phyloP scores from a whole-genome alignment of 148 eudicot genomes.

The Vaccinium macrocarpon region DNA sequence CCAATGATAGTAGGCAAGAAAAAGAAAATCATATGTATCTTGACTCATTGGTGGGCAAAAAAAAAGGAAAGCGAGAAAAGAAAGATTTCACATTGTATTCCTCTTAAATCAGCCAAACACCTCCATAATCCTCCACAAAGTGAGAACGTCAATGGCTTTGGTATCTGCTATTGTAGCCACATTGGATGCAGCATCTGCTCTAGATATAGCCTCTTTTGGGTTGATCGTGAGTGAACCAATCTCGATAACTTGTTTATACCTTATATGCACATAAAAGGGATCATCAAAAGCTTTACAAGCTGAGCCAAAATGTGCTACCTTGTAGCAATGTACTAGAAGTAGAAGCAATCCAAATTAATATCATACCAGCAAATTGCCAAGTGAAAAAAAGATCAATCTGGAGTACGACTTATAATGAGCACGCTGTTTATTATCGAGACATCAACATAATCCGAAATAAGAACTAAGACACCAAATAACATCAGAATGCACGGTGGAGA shows the following conservation, averaged over 20 bases:
- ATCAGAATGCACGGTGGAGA: neutral
- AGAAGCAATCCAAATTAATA: neutral
- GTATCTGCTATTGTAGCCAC: constrained; percentile 17
- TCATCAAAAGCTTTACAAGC: neutral
- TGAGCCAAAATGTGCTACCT: neutral
- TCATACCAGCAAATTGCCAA: neutral
- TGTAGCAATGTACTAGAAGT: neutral
- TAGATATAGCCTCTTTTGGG: constrained; percentile 35
- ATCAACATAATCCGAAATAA: neutral
- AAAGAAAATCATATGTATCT: neutral
- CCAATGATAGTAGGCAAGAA: neutral
- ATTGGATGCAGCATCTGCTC: neutral
- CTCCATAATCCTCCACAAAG: constrained; percentile 14
- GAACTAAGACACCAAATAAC: neutral
- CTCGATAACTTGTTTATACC: constrained; percentile 71
- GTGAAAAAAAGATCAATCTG: neutral
- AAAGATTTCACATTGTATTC: neutral
- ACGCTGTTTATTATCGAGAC: neutral
- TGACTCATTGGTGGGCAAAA: too few species aligned
- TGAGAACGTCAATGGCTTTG: constrained; percentile 35
- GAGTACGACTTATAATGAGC: neutral
- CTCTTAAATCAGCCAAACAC: neutral
- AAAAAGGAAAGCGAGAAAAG: too few species aligned
- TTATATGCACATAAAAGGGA: constrained; percentile 42
- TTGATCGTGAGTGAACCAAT: constrained; percentile 56